phyloP scores from a whole-genome alignment of 2,329 filamentous ascomycete species.

The Fusarium sp. region DNA sequence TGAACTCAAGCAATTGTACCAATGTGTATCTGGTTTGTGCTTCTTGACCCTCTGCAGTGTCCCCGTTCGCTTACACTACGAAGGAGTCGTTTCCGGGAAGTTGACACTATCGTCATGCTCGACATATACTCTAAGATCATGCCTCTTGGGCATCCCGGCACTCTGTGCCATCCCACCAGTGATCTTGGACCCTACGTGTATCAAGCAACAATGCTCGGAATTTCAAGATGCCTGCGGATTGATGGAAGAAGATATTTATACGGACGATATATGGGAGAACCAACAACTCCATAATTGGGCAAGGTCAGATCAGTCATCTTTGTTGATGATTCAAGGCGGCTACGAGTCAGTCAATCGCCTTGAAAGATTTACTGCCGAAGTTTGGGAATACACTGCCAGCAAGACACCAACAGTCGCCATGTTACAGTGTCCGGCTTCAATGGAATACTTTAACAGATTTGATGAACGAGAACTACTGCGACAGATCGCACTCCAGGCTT shows the following conservation, averaged over 20 bases:
- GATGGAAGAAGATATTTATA: neutral
- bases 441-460: accelerated
- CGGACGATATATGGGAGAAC: neutral
- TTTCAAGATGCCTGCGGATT: neutral
- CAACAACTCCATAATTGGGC: neutral
- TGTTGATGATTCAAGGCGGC: neutral
- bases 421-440: accelerated
- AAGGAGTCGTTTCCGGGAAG: accelerated
- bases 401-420: neutral
- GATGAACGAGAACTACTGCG: neutral
- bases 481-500: neutral
- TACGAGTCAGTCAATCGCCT: neutral
- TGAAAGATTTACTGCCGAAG: neutral
- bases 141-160: neutral
- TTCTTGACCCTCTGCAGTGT: accelerated
- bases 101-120: neutral
- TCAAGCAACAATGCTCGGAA: neutral
- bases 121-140: neutral
- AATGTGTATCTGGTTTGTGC: accelerated
- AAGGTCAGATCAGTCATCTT: neutral
- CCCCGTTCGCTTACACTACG: accelerated
- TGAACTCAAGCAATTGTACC: accelerated
- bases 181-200: neutral
- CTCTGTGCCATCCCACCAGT: accelerated
- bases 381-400: neutral